Base-by-base conservation (phyloP, 192 early-diverging fungal species). In the Linnemannia schmuckeri region DNA sequence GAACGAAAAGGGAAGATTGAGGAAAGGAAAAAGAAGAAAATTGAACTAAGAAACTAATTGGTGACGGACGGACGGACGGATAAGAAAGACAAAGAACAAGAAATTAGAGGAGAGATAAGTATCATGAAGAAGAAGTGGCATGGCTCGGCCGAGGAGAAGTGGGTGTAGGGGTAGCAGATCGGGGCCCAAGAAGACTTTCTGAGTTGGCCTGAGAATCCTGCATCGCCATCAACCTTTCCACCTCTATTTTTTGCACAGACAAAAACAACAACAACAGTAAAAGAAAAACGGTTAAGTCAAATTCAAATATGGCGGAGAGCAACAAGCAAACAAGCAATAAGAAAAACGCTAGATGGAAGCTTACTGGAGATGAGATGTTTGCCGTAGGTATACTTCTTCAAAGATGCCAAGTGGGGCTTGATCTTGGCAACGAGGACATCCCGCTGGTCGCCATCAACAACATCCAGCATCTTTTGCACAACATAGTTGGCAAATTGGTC, bases 401-500 rank as follows among this genome's bases (percentile, higher is more conserved):
- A 92, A 9, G 95, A 94, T 57, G 93, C 93, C 74, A 99, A 89
- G 74, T 99, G 97, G 17, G 97, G 97, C 85, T 95, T 95, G 88
- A 99, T 99, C 91, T 96, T 97, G 83, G 89, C 87, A 30, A 99
- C 91, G n/a, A 99, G 90, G 18, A 96, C 77, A 70, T 97, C 96
- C 41, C 96, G 93, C 88, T 98, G 96, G n/a, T 94, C 93, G 20
- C 94, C 97, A 80, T 97, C 96, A 13, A 98, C 97, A 52, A 99
- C 98, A 89, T 99, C 98, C 70, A 99, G 91, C 97, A 99, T 98
- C 89, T 99, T 99, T 88, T 99, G 98, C 55, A 99, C 96, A 41
- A 99, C 98, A 89, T 99, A 99, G 87, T 99, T 99, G 66, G 98
- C 98, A 84, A 97, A 99, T 89, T 99, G 98, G 91, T 99, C 98